Conservation (phyloP, 2,329 filamentous ascomycete genomes). For the Paecilomyces dactylethromorphus region DNA sequence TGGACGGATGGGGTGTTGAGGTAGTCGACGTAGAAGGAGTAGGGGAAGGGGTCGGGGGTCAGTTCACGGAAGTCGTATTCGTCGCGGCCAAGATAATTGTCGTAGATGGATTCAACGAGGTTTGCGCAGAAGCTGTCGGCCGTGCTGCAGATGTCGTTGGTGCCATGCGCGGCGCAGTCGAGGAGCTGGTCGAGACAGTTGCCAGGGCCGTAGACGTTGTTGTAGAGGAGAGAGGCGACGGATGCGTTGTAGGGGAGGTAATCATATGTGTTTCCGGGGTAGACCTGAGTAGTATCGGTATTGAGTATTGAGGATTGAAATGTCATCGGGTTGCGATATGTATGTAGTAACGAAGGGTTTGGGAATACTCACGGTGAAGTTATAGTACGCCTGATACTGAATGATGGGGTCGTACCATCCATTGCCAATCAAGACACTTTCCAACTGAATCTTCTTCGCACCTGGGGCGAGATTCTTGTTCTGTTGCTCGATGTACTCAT, state of each 20-base stretch:
- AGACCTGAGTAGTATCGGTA: conserved; percentile 10
- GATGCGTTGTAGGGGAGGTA: conserved; percentile 35
- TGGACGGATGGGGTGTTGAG: conserved; percentile 43
- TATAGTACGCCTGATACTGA: conserved; percentile 33
- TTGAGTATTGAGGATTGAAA: neutral
- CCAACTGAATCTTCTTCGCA: conserved; percentile 16
- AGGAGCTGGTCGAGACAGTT: conserved; percentile 55
- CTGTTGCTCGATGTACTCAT: conserved; percentile 11
- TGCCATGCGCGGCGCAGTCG: conserved; percentile 48
- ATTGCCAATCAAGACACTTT: conserved; percentile 31
- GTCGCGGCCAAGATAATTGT: conserved; percentile 47
- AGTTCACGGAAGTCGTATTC: conserved; percentile 42
- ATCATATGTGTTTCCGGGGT: conserved; percentile 30
- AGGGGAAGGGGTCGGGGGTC: conserved; percentile 18
- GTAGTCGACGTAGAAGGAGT: conserved; percentile 43
- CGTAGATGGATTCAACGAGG: conserved; percentile 48
- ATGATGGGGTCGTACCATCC: conserved; percentile 33
- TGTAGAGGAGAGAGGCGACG: conserved; percentile 47
- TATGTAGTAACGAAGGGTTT: neutral
- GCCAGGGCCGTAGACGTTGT: conserved; percentile 54
- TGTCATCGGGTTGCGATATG: neutral
- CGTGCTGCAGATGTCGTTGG: conserved; percentile 45
- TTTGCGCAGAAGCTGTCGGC: conserved; percentile 52
- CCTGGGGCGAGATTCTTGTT: neutral
- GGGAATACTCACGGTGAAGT: conserved; percentile 19